A percentile compares a stretch with the other conserved stretches of the same genome.
Evolutionary conservation across 2,329 filamentous ascomycete species (phyloP).

Genomic region (Alternaria sp.): DNA sequence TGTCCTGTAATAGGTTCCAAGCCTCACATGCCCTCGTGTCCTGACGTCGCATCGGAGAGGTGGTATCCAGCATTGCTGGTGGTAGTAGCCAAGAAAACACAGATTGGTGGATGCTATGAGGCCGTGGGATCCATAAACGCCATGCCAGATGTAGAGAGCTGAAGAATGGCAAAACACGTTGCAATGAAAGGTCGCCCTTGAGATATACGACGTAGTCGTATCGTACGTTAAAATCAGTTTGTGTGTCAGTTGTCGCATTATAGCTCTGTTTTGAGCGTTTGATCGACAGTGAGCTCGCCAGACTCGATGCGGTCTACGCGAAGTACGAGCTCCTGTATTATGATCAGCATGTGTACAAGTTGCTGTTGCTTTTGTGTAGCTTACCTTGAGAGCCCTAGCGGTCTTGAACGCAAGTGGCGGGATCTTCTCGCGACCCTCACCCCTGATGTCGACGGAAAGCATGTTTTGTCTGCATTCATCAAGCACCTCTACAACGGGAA

Average conservation of each 20-base stretch:
- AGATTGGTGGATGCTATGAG: neutral
- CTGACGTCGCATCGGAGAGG: constrained; percentile 5
- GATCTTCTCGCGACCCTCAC: constrained; percentile 70
- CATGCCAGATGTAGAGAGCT: neutral
- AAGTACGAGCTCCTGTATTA: constrained; percentile 51
- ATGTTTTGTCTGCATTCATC: constrained; percentile 72
- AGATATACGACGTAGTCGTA: neutral
- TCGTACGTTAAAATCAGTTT: constrained; percentile 7
- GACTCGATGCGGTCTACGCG: constrained; percentile 54
- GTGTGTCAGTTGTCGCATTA: constrained; percentile 20
- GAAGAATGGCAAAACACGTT: neutral
- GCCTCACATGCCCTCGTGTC: constrained; percentile 1
- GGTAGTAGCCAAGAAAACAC: neutral
- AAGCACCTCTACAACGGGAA: constrained; percentile 65
- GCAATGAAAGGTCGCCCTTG: neutral
- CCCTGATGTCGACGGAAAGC: constrained; percentile 67
- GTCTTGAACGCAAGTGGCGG: constrained; percentile 89
- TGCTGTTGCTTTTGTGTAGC: neutral
- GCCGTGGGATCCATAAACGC: neutral
- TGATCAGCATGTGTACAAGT: constrained; percentile 20
- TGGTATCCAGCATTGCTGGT: constrained; percentile 19
- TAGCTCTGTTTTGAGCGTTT: constrained; percentile 44
- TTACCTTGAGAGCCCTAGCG: constrained; percentile 78
- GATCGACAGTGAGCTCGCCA: constrained; percentile 49
- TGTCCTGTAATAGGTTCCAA: constrained; percentile 7